Base-by-base conservation (phyloP, 2,329 filamentous ascomycete species). In the Daldinia eschscholtzii region DNA sequence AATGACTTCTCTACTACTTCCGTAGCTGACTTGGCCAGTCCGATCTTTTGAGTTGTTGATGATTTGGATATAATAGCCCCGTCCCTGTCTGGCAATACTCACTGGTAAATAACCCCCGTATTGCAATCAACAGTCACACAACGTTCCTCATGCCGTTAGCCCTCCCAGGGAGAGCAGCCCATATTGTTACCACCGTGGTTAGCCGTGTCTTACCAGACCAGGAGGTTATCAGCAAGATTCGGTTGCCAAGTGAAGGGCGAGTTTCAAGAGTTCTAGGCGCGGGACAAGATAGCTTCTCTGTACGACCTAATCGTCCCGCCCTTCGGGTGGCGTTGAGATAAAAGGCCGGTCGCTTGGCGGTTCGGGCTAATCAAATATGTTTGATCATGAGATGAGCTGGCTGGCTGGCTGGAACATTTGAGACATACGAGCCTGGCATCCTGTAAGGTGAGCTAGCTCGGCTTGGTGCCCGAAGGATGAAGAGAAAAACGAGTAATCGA, bases 251-350 rank as follows among this genome's bases (percentile, higher is more conserved):
- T 37, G 33, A 55, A 33, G 30, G 23, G 33, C 4, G 7, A 53
- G 53, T 53, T 46, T 57, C 35, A 53, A 66, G 64, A 35, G 52
- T 57, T 46, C 57, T 57, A 28, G 64, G 58, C 64, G 13, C 12
- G 23, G 18, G n/a, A 15, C 44, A 56, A 35, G 20, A 12, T 30
- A 50, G 20, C 26, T 48, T 13, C 12, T 15, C 9, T n/a, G 52
- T 39, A 39, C 52, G 2, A 39, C 52, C 30, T 26, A 26, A 2
- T 26, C 52, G 4, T 55, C 18, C 18, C 18, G 9, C 6, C 18
- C 30, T n/a, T 23, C 20, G 9, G 33, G 52, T 55, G 33, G 52
- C 52, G 52, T n/a, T 26, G n/a, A 37, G 30, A 55, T 37, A 20
- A 46, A 39, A 42, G 35, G 12, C 39, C n/a, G 20, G 18, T 26